Conservation (phyloP, 164 flowering plant genomes). For the Piper longum region DNA sequence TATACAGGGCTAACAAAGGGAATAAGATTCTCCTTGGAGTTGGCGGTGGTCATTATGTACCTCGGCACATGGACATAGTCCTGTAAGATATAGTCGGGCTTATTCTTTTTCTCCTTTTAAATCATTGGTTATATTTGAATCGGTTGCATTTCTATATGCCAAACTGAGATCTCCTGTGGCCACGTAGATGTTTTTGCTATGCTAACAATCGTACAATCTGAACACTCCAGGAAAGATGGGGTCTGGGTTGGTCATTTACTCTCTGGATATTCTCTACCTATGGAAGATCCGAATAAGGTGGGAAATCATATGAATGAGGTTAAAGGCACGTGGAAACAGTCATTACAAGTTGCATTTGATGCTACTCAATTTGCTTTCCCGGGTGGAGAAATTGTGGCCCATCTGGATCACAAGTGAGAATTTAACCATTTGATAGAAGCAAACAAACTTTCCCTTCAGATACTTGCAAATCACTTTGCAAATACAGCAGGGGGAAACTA, state of each 20-base stretch:
- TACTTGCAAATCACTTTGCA: too few relatives aligned
- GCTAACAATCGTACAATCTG: background rate
- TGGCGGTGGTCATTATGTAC: too few relatives aligned
- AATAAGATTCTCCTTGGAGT: too few relatives aligned
- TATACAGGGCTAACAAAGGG: too few relatives aligned
- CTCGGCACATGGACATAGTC: too few relatives aligned
- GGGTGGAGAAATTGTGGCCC: constrained; percentile 76
- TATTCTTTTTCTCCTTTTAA: background rate
- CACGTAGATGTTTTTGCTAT: background rate
- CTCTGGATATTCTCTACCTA: constrained; percentile 82
- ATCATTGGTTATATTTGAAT: background rate
- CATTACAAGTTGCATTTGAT: constrained; percentile 59
- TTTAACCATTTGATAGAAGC: background rate
- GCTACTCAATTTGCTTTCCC: constrained; percentile 74
- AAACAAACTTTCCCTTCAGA: too few relatives aligned
- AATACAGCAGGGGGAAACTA: too few relatives aligned
- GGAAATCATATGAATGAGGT: constrained; percentile 21
- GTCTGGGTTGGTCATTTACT: constrained; percentile 89
- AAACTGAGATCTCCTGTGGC: background rate
- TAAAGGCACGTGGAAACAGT: constrained; percentile 71
- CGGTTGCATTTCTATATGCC: background rate
- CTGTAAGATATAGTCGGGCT: background rate
- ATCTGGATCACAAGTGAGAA: constrained; percentile 87
- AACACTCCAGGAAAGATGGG: constrained; percentile 40
- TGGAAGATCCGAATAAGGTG: constrained; percentile 57